These are phyloP conservation scores for Yamadazyma dendronema DNA, from an alignment of 1,139 yeast species.

Conservation along the genomic window DNA sequence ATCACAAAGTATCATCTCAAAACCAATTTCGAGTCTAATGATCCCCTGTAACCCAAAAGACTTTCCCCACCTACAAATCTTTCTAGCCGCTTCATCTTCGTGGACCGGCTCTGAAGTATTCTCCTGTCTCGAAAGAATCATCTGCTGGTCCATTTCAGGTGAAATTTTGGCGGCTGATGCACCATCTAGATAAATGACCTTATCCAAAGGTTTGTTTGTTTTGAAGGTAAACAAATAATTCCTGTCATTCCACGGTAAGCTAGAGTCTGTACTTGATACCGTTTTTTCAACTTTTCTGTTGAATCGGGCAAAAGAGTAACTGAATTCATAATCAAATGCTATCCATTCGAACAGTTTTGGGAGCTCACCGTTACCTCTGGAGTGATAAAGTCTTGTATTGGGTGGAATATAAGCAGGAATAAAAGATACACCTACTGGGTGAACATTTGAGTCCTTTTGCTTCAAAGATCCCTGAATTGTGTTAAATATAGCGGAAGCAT, in stretches of 20 bases:
- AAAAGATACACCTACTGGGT: slow-evolving; percentile 55
- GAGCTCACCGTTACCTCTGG: slow-evolving; percentile 30
- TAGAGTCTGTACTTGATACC: background rate
- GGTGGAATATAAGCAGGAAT: slow-evolving; percentile 57
- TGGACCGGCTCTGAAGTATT: slow-evolving; percentile 24
- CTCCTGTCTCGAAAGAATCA: slow-evolving; percentile 29
- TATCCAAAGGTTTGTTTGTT: slow-evolving; percentile 42
- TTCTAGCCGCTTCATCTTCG: slow-evolving; percentile 43
- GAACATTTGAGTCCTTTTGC: slow-evolving; percentile 46
- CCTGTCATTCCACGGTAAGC: slow-evolving; percentile 5
- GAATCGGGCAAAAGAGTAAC: slow-evolving; percentile 40
- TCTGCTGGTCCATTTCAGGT: slow-evolving; percentile 63
- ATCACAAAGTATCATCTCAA: slow-evolving; percentile 54
- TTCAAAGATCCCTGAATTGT: slow-evolving; percentile 49
- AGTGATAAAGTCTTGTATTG: slow-evolving; percentile 53
- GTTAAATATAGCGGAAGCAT: slow-evolving; percentile 54
- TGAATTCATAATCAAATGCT: slow-evolving; percentile 58
- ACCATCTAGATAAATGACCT: slow-evolving; percentile 51
- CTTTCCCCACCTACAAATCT: slow-evolving; percentile 52
- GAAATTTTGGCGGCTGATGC: slow-evolving; percentile 57
- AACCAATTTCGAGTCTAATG: slow-evolving; percentile 54
- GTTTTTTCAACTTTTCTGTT: slow-evolving; percentile 10
- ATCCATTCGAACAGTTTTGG: slow-evolving; percentile 54
- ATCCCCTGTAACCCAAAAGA: slow-evolving; percentile 50
- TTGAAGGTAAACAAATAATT: slow-evolving; percentile 38